Base-by-base conservation (phyloP, 208 protist species). In the Leishmania aethiopica region DNA sequence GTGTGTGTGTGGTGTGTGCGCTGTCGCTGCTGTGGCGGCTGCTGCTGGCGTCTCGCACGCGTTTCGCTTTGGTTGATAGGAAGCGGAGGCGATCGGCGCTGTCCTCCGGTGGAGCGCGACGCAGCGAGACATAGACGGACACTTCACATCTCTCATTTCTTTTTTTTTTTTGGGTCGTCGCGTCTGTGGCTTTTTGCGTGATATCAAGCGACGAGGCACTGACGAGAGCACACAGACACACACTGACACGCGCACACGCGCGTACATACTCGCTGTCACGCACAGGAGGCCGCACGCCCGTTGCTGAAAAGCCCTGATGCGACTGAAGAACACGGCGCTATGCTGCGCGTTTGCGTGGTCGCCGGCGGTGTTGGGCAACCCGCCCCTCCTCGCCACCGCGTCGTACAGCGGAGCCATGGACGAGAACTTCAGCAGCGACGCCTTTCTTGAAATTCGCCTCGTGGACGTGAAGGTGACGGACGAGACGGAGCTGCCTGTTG, bases 271-370 rank as follows among this genome's bases (percentile, higher is more conserved):
- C 40, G 40, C 71, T 55, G 8, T 6, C 49, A 75, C 62, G 62
- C 62, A 69, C 62, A n/a, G 62, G 35, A 1, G 62, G 32, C 13
- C 45, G 15, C 70, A 7, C 22, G 6, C 47, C 32, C 51, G 13
- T 28, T 59, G 5, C 22, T 11, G n/a, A 60, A 75, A 28, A 19
- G n/a, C 62, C 32, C 73, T 35, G 15, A 96, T 96, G 93, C 81
- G 89, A 17, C 84, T 96, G 55, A 96, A 96, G 87, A 85, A 73
- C 66, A 83, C 83, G 62, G 76, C 84, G 17, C 60, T 89, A 53
- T 94, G 90, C 84, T 91, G 90, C 75, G 91, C 92, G 19, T 97
- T 97, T 75, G 90, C 88, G 51, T 97, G 94, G 94, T 91, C 90
- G 47, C 94, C 94, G 51, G 80, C 79, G 32, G 67, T 72, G 67